Base-by-base conservation (phyloP, 176 grass and related monocot genomes). In the Paspalum vaginatum region DNA sequence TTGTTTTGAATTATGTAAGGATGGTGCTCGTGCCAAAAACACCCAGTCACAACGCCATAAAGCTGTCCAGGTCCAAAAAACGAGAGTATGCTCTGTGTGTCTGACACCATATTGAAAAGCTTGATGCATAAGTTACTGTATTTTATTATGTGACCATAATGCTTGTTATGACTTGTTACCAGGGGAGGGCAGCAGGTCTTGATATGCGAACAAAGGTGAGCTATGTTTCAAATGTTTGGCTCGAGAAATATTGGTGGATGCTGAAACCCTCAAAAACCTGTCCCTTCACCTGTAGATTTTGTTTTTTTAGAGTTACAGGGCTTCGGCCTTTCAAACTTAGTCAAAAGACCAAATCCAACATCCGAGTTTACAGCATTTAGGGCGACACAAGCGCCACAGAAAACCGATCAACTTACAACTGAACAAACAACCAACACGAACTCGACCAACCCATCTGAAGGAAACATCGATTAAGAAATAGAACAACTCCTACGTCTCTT, bases 161-260 rank as follows among this genome's bases (percentile, higher is more conserved):
- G 5, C 56, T 7, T 79, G 13, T 15, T 43, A 9, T 85, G 48
- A 80, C 51, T 55, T 75, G 52, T 70, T 68, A 83, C 55, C 83
- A 90, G 85, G 82, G 72, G 53, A 84, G 58, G 50, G 17, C 69
- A 56, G 12, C 57, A 68, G 76, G 85, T 22, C 86, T 88, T 15
- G 89, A 89, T 26, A 86, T 72, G 78, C 79, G 83, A 70, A 86
- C 83, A 82, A 77, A 86, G 88, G 83, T 89, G 37, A 85, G 87
- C 42, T 81, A 58, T 6, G 22, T 68, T 27, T 49, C 54, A 25
- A 51, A 42, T 54, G 37, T 15, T 9, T 61, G 20, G 10, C 42
- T n/a, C n/a, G 6, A 60, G 44, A 77, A 49, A 47, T 70, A 18
- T 24, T 26, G 40, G 20, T 56, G 2, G 18, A 38, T 20, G 4